These are phyloP conservation scores for Chloranthus sessilifolius DNA, from an alignment of 164 flowering plant genomes.

Conservation along the genomic window DNA sequence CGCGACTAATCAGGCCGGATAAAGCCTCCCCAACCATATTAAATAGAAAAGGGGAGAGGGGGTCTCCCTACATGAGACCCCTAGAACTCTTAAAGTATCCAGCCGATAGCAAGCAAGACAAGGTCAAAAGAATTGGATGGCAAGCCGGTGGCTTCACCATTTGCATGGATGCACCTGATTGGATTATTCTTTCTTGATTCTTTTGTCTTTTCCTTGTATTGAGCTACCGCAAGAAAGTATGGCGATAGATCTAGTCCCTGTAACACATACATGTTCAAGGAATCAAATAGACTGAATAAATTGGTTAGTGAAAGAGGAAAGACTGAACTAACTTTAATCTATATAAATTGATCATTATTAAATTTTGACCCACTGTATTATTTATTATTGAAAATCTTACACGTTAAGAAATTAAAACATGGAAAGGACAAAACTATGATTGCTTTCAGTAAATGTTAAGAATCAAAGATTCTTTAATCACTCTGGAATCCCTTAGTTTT, in stretches of 20 bases:
- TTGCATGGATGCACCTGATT: constrained; percentile 60
- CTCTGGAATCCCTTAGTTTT: too few relatives aligned
- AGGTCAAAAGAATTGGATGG: constrained; percentile 58
- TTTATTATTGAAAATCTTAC: neutral
- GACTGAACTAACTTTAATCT: too few relatives aligned
- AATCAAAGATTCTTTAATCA: too few relatives aligned
- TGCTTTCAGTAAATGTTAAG: too few relatives aligned
- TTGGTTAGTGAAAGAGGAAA: constrained; percentile 1
- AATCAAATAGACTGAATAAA: too few relatives aligned
- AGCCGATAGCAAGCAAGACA: constrained; percentile 52
- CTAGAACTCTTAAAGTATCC: too few relatives aligned
- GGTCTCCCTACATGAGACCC: too few relatives aligned
- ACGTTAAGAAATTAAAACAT: neutral
- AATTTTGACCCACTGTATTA: neutral
- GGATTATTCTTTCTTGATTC: constrained; percentile 20
- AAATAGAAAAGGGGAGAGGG: too few relatives aligned
- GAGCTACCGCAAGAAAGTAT: constrained; percentile 72
- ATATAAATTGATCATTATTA: neutral
- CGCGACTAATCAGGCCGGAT: too few relatives aligned
- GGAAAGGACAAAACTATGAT: neutral
- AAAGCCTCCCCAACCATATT: too few relatives aligned
- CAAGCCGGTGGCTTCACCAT: constrained; percentile 68
- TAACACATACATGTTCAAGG: too few relatives aligned
- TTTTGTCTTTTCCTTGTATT: constrained; percentile 45
- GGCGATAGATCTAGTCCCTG: constrained; percentile 76